Evolutionary conservation across 176 grass and related monocot genomes (phyloP).

Genomic region (Leersia perrieri): DNA sequence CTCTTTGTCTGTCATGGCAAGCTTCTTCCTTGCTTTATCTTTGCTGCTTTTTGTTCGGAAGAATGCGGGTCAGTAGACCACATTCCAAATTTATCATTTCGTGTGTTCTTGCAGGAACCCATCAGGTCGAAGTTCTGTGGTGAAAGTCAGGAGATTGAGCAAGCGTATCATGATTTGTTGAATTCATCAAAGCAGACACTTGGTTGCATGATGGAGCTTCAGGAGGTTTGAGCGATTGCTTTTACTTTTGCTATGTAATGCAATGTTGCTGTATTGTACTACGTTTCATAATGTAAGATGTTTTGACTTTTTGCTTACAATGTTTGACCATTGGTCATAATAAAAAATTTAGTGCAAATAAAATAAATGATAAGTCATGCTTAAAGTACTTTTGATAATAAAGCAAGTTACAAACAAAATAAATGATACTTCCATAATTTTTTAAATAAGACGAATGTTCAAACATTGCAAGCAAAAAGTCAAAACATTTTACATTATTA

Average conservation of each 20-base stretch:
- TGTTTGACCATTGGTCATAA: too few species aligned
- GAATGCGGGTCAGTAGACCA: neutral
- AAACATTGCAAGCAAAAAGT: too few species aligned
- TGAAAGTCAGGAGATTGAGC: slow-evolving; percentile 49
- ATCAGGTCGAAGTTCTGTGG: slow-evolving; percentile 62
- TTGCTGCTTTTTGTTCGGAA: neutral
- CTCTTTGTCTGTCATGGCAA: neutral
- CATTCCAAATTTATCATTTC: neutral
- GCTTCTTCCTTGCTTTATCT: neutral
- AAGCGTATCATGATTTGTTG: slow-evolving; percentile 68
- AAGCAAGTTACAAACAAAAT: too few species aligned
- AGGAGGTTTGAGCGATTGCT: slow-evolving; percentile 58
- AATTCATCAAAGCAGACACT: slow-evolving; percentile 62
- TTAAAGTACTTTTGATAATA: too few species aligned
- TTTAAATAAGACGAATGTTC: too few species aligned
- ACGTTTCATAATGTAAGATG: too few species aligned
- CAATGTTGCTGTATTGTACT: neutral
- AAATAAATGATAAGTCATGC: too few species aligned
- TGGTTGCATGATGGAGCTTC: slow-evolving; percentile 65
- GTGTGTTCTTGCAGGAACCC: slow-evolving; percentile 58
- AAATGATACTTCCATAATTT: too few species aligned
- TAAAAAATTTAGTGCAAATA: too few species aligned
- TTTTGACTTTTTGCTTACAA: too few species aligned
- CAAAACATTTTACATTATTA: too few species aligned
- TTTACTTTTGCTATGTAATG: neutral